A percentile compares a stretch with the other conserved stretches of the same genome.
Evolutionary conservation across 2,329 filamentous ascomycete species (phyloP).

Genomic region (Nemania serpens): DNA sequence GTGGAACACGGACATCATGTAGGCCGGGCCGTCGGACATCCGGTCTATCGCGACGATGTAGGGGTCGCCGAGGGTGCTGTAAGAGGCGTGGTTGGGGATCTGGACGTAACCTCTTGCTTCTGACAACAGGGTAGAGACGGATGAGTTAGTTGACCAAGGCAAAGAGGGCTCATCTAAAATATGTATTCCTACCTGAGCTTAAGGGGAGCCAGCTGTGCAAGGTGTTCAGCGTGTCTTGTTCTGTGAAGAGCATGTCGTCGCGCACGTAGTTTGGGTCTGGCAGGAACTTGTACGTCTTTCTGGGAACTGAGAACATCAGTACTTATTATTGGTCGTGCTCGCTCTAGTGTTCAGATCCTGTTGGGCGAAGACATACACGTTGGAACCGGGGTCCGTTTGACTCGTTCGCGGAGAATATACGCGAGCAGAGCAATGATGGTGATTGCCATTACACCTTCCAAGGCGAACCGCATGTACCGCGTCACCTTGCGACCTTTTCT

Average conservation of each 20-base stretch:
- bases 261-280: slow-evolving; percentile 40
- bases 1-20: slow-evolving; percentile 48
- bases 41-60: slow-evolving; percentile 40
- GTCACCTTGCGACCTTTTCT: slow-evolving; percentile 15
- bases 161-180: neutral
- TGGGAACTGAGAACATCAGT: slow-evolving; percentile 37
- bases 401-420: slow-evolving; percentile 26
- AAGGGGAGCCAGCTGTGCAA: slow-evolving; percentile 45
- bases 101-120: slow-evolving; percentile 43
- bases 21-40: slow-evolving; percentile 42
- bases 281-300: slow-evolving; percentile 43
- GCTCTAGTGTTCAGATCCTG: neutral
- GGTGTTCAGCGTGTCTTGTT: slow-evolving; percentile 40
- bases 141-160: neutral
- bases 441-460: slow-evolving; percentile 41
- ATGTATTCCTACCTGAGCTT: slow-evolving; percentile 36
- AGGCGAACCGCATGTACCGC: slow-evolving; percentile 36
- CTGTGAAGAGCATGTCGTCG: slow-evolving; percentile 44
- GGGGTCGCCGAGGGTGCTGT: slow-evolving; percentile 39
- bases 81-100: slow-evolving; percentile 37
- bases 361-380: slow-evolving; percentile 33
- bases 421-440: slow-evolving; percentile 37
- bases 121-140: slow-evolving; percentile 13
- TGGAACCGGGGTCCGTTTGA: slow-evolving; percentile 39
- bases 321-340: slow-evolving; percentile 30